These are phyloP conservation scores for Durusdinium trenchii DNA, from an alignment of 73 alveolate species.

Conservation along the genomic window DNA sequence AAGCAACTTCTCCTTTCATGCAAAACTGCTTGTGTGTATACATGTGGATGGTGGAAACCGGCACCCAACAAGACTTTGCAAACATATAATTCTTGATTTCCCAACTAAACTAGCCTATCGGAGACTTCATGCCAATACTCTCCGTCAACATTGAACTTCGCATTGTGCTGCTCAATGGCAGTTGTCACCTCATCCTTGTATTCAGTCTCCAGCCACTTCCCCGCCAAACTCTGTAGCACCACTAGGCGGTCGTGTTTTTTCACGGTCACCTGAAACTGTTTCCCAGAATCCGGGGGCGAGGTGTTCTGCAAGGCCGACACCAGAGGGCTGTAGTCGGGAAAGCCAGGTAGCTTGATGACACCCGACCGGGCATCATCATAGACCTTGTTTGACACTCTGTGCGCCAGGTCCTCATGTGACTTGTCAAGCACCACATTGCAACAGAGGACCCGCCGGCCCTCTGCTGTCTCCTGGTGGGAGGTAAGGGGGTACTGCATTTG, in stretches of 20 bases:
- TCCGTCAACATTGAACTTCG: too few relatives aligned
- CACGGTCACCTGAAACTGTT: neutral
- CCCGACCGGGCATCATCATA: neutral
- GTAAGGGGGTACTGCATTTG: too few relatives aligned
- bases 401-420: neutral
- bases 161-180: too few relatives aligned
- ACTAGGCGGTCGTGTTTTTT: too few relatives aligned
- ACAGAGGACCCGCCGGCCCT: neutral
- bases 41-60: neutral
- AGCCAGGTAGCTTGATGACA: neutral
- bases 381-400: neutral
- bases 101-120: slow-evolving; percentile 10
- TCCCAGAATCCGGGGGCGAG: too few relatives aligned
- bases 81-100: neutral
- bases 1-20: neutral
- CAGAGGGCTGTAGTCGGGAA: neutral
- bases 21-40: neutral
- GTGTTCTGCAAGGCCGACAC: too few relatives aligned
- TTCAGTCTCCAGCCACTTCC: too few relatives aligned
- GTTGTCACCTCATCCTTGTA: too few relatives aligned
- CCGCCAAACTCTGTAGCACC: too few relatives aligned
- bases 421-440: neutral
- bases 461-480: neutral
- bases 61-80: neutral
- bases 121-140: slow-evolving; percentile 5